Percentiles rank a stretch among this genome's conserved stretches.
Conservation (phyloP, 2,329 filamentous ascomycete species). For the Endoconidiophora polonica region DNA sequence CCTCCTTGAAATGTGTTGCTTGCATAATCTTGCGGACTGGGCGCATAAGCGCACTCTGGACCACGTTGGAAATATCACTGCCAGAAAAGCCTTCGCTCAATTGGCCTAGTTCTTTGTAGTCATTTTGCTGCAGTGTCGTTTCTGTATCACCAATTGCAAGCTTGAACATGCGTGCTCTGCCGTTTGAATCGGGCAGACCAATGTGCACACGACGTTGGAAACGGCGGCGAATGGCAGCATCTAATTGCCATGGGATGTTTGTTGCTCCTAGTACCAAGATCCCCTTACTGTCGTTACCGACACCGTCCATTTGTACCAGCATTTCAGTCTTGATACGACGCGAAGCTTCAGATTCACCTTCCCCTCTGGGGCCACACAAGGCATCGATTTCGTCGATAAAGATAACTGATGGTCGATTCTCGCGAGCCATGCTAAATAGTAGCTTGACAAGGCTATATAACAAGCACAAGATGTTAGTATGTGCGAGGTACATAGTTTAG, state of each 20-base stretch:
- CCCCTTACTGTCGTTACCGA: slow-evolving; percentile 85
- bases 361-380: slow-evolving; percentile 76
- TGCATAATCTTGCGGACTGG: slow-evolving; percentile 93
- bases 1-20: slow-evolving; percentile 93
- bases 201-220: slow-evolving; percentile 97
- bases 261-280: slow-evolving; percentile 91
- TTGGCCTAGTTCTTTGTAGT: slow-evolving; percentile 65
- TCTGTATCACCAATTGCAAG: slow-evolving; percentile 85
- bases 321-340: slow-evolving; percentile 97
- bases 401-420: slow-evolving; percentile 96
- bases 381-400: slow-evolving; percentile 98
- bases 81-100: slow-evolving; percentile 89
- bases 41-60: slow-evolving; percentile 94
- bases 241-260: slow-evolving; percentile 97
- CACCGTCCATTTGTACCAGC: slow-evolving; percentile 97
- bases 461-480: slow-evolving; percentile 14
- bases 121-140: slow-evolving; percentile 59
- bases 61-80: slow-evolving; percentile 87
- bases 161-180: slow-evolving; percentile 88
- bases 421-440: slow-evolving; percentile 91
- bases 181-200: slow-evolving; percentile 70
- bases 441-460: slow-evolving; percentile 69
- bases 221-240: slow-evolving; percentile 84
- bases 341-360: slow-evolving; percentile 95
- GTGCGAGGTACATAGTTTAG: slow-evolving; percentile 4